phyloP scores from a whole-genome alignment of 2,329 filamentous ascomycete genomes.

The Pseudogymnoascus sp. region DNA sequence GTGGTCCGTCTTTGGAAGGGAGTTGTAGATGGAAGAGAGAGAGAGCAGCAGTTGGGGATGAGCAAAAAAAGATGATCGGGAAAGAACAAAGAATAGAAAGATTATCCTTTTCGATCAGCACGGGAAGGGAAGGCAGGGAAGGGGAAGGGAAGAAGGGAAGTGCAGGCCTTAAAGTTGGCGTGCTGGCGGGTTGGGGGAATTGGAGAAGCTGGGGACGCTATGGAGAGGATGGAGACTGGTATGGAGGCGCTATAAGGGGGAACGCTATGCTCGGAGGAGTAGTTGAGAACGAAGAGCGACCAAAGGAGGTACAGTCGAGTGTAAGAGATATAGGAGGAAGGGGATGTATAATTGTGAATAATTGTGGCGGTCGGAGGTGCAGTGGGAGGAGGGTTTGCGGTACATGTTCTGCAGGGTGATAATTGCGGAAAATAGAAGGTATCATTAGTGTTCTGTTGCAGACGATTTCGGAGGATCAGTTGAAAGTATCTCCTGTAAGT shows the following conservation, averaged over 20 bases:
- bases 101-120: not conserved
- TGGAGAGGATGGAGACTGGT: not conserved
- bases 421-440: not conserved
- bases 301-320: not conserved
- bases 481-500: too few species aligned
- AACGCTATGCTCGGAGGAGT: too few species aligned
- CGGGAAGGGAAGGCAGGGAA: not conserved
- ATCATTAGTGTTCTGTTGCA: too few species aligned
- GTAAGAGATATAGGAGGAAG: not conserved
- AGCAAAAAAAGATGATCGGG: not conserved
- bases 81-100: not conserved
- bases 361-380: not conserved
- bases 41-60: conserved; percentile 11
- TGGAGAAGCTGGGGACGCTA: not conserved
- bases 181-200: not conserved
- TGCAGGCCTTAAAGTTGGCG: not conserved
- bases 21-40: not conserved
- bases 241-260: too few species aligned
- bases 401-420: not conserved
- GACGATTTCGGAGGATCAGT: not conserved
- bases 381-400: not conserved
- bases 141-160: not conserved
- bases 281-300: not conserved
- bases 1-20: not conserved
- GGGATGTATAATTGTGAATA: not conserved